Conservation (phyloP, 139 green algal species). For the Coccomyxa sp. region DNA sequence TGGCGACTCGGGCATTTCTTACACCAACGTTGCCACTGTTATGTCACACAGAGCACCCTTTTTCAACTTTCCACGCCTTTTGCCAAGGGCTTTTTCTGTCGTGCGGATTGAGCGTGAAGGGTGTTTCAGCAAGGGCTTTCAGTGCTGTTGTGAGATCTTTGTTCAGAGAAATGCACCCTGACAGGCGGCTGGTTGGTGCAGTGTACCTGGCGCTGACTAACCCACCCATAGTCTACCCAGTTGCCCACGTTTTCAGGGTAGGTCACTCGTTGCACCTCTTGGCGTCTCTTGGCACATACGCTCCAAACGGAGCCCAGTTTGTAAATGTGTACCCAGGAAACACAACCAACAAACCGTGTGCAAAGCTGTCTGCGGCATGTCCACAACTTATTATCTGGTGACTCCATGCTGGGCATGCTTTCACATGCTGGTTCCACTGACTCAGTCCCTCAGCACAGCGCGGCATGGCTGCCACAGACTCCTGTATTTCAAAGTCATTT, state of each 20-base stretch:
- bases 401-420: not conserved
- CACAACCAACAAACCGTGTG: not conserved
- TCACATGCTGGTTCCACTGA: not conserved
- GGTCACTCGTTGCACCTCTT: not conserved
- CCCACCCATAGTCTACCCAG: slow-evolving; percentile 7
- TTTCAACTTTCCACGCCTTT: too few relatives aligned
- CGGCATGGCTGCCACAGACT: not conserved
- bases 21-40: too few relatives aligned
- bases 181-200: too few relatives aligned
- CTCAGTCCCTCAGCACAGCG: not conserved
- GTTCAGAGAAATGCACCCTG: too few relatives aligned
- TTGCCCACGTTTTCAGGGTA: slow-evolving; percentile 2
- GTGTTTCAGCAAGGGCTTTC: too few relatives aligned
- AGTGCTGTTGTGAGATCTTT: too few relatives aligned
- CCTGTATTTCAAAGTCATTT: not conserved
- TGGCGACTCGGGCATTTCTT: too few relatives aligned
- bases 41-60: too few relatives aligned
- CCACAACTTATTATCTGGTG: not conserved
- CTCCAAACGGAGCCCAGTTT: not conserved
- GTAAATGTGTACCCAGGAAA: not conserved
- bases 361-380: not conserved
- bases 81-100: too few relatives aligned
- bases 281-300: not conserved
- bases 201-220: slow-evolving; percentile 18
- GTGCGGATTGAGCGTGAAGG: too few relatives aligned